Conservation (phyloP, 805 yeast species). For the Yamadazyma philogaea region DNA sequence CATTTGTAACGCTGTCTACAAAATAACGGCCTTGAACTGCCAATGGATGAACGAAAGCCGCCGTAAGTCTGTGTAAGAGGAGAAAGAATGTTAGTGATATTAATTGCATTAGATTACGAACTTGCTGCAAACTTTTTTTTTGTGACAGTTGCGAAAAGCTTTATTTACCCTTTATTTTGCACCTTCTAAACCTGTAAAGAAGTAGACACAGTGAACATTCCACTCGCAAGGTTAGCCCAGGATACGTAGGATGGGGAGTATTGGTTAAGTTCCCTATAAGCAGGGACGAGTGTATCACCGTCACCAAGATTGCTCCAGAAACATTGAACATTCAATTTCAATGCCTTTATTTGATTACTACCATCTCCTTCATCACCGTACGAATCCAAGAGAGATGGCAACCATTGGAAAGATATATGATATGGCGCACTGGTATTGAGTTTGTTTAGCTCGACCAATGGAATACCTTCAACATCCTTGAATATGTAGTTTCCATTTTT, state of each 20-base stretch:
- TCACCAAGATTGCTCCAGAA: conserved; percentile 72
- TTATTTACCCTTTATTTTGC: background rate
- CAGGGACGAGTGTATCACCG: conserved; percentile 51
- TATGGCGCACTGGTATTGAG: conserved; percentile 56
- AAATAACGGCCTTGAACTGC: conserved; percentile 68
- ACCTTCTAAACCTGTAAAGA: conserved; percentile 37
- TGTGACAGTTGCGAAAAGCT: conserved; percentile 3
- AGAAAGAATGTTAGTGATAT: background rate
- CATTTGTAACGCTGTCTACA: conserved; percentile 66
- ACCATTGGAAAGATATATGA: conserved; percentile 72
- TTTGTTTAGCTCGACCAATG: conserved; percentile 61
- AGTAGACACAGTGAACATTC: conserved; percentile 60
- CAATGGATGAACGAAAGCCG: conserved; percentile 56
- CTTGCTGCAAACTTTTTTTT: conserved; percentile 4
- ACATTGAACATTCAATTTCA: conserved; percentile 64
- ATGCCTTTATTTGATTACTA: conserved; percentile 21
- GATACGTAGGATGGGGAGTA: conserved; percentile 65
- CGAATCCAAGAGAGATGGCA: conserved; percentile 53
- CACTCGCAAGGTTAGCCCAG: conserved; percentile 64
- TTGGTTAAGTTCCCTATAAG: conserved; percentile 64
- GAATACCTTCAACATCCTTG: conserved; percentile 62
- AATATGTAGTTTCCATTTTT: conserved; percentile 43
- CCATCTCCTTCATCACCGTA: conserved; percentile 21
- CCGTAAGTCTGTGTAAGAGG: background rate
- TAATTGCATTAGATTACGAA: background rate